Conservation (phyloP, 1,139 yeast genomes). For the Saccharomyces pastorianus region DNA sequence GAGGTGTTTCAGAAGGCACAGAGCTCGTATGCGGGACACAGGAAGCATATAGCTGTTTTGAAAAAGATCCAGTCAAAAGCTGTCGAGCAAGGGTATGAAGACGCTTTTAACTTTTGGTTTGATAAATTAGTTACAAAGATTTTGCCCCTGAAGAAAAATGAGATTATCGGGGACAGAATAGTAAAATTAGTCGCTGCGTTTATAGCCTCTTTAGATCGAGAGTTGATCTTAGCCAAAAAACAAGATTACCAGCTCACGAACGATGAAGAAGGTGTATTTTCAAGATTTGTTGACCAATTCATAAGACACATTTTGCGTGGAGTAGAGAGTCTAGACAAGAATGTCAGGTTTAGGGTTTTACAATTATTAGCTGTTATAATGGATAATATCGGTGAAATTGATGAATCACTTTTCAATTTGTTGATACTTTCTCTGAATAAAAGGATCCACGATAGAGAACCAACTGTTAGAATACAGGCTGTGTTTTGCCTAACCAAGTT, state of each 20-base stretch:
- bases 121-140: conserved; percentile 56
- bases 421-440: conserved; percentile 53
- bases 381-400: conserved; percentile 67
- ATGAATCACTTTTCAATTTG: conserved; percentile 59
- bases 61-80: conserved; percentile 56
- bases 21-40: conserved; percentile 59
- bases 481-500: conserved; percentile 72
- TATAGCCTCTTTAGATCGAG: conserved; percentile 35
- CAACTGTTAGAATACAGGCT: conserved; percentile 73
- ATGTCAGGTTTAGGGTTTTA: conserved; percentile 72
- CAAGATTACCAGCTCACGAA: conserved; percentile 29
- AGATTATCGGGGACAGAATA: conserved; percentile 66
- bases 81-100: conserved; percentile 42
- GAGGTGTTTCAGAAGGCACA: conserved; percentile 81
- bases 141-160: conserved; percentile 61
- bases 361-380: conserved; percentile 71
- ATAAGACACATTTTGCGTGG: conserved; percentile 67
- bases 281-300: conserved; percentile 51
- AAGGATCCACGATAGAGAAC: conserved; percentile 71
- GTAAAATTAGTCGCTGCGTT: conserved; percentile 68
- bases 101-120: conserved; percentile 53
- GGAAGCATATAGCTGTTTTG: conserved; percentile 60
- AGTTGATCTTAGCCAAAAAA: conserved; percentile 34
- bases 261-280: conserved; percentile 37
- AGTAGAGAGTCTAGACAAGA: conserved; percentile 63